Conservation (phyloP, 2,329 filamentous ascomycete species). For the Rachicladosporium sp. region DNA sequence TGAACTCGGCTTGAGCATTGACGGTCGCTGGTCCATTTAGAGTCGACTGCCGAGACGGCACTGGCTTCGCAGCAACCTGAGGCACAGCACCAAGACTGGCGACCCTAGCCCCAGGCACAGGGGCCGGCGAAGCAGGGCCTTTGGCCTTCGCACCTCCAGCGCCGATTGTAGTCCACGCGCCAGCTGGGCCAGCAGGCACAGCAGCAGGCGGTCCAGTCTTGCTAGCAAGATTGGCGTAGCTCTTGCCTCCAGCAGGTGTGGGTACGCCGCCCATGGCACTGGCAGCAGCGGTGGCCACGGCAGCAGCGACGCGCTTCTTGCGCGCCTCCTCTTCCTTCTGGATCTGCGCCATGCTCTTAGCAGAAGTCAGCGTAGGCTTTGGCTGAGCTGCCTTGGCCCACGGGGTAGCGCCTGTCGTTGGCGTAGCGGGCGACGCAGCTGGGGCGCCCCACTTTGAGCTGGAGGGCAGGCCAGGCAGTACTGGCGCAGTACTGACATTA, state of each 20-base stretch:
- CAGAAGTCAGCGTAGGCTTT: slow-evolving; percentile 36
- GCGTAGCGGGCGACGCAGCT: slow-evolving; percentile 53
- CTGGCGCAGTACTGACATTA: slow-evolving; percentile 12
- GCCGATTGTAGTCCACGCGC: slow-evolving; percentile 89
- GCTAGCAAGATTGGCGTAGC: slow-evolving; percentile 86
- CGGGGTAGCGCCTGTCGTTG: slow-evolving; percentile 38
- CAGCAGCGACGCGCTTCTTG: slow-evolving; percentile 60
- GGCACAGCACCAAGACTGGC: slow-evolving; percentile 33
- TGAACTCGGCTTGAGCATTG: slow-evolving; percentile 79
- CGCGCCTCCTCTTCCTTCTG: slow-evolving; percentile 89
- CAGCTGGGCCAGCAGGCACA: slow-evolving; percentile 32
- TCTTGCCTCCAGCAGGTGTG: slow-evolving; percentile 53
- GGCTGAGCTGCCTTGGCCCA: slow-evolving; percentile 56
- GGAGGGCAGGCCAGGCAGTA: slow-evolving; percentile 66
- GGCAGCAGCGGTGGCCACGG: slow-evolving; percentile 35
- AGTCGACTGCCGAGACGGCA: slow-evolving; percentile 43
- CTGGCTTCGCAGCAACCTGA: slow-evolving; percentile 17
- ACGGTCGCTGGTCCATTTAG: slow-evolving; percentile 37
- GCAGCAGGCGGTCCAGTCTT: slow-evolving; percentile 44
- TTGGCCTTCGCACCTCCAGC: slow-evolving; percentile 79
- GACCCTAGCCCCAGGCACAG: slow-evolving; percentile 34
- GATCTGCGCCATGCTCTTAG: slow-evolving; percentile 91
- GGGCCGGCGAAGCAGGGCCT: slow-evolving; percentile 45
- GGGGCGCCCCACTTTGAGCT: slow-evolving; percentile 82
- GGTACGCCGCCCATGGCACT: slow-evolving; percentile 30